Evolutionary conservation across 2,329 filamentous ascomycete genomes (phyloP).

Genomic region (Colletotrichum aenigma): DNA sequence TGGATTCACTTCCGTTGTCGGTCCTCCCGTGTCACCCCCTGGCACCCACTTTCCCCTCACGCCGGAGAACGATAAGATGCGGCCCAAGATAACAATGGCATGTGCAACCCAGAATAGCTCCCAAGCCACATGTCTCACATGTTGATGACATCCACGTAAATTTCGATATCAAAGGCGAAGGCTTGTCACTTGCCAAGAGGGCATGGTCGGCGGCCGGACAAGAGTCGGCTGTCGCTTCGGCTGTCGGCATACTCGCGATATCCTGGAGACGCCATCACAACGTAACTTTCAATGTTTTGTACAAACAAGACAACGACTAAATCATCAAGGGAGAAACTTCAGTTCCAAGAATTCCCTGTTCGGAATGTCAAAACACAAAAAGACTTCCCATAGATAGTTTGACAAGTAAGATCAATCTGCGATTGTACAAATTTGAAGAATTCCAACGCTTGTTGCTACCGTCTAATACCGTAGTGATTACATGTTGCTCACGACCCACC

Average conservation of each 20-base stretch:
- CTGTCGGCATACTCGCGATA: not conserved
- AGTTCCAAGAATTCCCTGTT: not conserved
- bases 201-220: not conserved
- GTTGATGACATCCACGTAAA: not conserved
- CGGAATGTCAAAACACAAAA: not conserved
- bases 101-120: not conserved
- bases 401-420: not conserved
- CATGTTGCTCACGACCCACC: not conserved
- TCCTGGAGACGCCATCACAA: not conserved
- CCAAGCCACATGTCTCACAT: not conserved
- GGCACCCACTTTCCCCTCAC: slow-evolving; percentile 13
- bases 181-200: not conserved
- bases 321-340: not conserved
- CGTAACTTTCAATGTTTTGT: not conserved
- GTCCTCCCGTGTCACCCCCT: not conserved
- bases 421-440: not conserved
- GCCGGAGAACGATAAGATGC: not conserved
- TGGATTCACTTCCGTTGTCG: not conserved
- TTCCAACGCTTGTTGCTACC: not conserved
- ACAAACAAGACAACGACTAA: not conserved
- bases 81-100: not conserved
- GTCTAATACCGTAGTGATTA: not conserved
- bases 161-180: not conserved
- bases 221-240: not conserved
- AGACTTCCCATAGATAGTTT: not conserved